These are phyloP conservation scores for Sphagnum tenellum DNA, from an alignment of 225 moss, liverwort and hornwort genomes.

Conservation along the genomic window DNA sequence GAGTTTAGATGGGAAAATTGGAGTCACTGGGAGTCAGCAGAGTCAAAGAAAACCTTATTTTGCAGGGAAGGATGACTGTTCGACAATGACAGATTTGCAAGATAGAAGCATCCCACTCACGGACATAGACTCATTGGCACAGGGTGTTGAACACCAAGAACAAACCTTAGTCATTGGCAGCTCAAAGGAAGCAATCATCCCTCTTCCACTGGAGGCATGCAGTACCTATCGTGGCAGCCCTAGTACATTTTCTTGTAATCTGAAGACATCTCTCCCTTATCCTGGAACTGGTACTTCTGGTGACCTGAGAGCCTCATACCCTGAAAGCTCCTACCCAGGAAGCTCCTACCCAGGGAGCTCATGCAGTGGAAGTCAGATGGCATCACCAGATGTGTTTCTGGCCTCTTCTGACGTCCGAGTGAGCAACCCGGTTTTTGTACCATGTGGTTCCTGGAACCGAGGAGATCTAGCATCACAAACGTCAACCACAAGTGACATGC, in stretches of 20 bases:
- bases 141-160: too few relatives aligned
- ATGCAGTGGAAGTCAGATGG: slow-evolving; percentile 26
- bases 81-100: slow-evolving; percentile 32
- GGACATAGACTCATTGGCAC: background rate
- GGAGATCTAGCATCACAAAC: too few relatives aligned
- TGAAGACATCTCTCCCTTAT: too few relatives aligned
- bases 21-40: slow-evolving; percentile 45
- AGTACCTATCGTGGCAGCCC: slow-evolving; percentile 31
- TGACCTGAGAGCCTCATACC: slow-evolving; percentile 11
- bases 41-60: slow-evolving; percentile 44
- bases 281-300: background rate
- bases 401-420: slow-evolving; percentile 20
- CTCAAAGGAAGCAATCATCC: too few relatives aligned
- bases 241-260: slow-evolving; percentile 23
- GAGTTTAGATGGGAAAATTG: slow-evolving; percentile 47
- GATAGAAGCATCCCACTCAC: slow-evolving; percentile 15
- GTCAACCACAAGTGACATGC: background rate
- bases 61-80: slow-evolving; percentile 33
- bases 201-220: slow-evolving; percentile 18
- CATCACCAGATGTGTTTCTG: slow-evolving; percentile 32
- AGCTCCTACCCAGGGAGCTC: slow-evolving; percentile 29
- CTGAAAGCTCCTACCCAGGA: slow-evolving; percentile 11
- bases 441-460: background rate
- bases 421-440: slow-evolving; percentile 6
- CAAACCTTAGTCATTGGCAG: too few relatives aligned